Evolutionary conservation across 1,284 basidiomycete genomes (phyloP), one percentile per base, ranked within the genome.

Genomic region (Exobasidium rhododendri): DNA sequence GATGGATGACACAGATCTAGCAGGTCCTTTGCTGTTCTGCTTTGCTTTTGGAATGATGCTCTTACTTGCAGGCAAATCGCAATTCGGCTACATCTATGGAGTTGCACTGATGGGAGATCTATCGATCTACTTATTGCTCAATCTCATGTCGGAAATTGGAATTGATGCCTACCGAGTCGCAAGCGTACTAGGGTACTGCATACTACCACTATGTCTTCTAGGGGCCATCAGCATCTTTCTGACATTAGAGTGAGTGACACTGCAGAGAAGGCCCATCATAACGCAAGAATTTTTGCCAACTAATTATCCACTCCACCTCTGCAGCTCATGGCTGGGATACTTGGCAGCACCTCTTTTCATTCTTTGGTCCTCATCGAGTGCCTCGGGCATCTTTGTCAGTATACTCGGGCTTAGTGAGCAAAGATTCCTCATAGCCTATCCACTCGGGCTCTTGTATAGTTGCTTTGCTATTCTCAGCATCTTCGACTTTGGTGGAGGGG

Each of bases 1-100:
- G 73, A 99, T 99, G 96, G 96, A 99, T 81, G 96, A 99, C 77
- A 93, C 94, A 45, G 96, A 99, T 82, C 85, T 99, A 29, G 94
- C 94, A 7, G 96, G 96, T 0, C 96, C 96, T 4, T 85, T 98
- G 49, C 86, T 97, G 13, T 97, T 97, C 82, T 91, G 91, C 75
- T 97, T 98, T 81, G 94, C 73, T 47, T 79, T 79, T 61, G 77
- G 73, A 31, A 77, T 76, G 69, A 67, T 77, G 22, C 65, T 79
- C 2, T 63, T 79, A 13, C 55, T 73, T 31, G 93, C 92, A 14
- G 96, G 96, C 66, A 97, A 97, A 83, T 91, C 92, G 6, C 96
- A 97, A 80, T 99, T 99, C 81, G 93, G 92, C 30, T 97, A 97
- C 81, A 97, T 98, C 69, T 99, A 99, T 81, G 96, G 96, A 55